Evolutionary conservation across 2,329 filamentous ascomycete species (phyloP).

Genomic region (Talaromyces rugulosus): DNA sequence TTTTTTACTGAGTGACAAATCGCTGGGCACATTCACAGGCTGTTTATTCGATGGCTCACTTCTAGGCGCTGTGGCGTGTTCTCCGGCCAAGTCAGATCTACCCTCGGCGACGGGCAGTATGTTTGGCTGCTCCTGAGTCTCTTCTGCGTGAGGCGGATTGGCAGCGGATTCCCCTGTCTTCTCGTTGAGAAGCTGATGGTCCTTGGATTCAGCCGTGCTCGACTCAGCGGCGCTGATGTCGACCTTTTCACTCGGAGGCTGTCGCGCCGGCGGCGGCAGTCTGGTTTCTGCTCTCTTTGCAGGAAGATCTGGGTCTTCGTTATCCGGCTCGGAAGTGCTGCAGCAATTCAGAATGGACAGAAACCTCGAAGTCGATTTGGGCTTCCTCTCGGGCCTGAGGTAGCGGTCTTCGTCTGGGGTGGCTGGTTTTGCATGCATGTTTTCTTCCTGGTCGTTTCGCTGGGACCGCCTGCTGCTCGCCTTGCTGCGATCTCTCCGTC

Average conservation of each 20-base stretch:
- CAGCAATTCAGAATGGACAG: slow-evolving; percentile 49
- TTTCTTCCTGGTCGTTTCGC: slow-evolving; percentile 30
- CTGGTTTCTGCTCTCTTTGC: slow-evolving; percentile 44
- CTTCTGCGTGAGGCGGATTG: slow-evolving; percentile 21
- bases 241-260: slow-evolving; percentile 35
- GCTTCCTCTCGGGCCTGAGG: slow-evolving; percentile 37
- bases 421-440: slow-evolving; percentile 27
- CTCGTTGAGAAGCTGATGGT: slow-evolving; percentile 33
- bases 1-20: not conserved
- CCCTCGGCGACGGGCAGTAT: slow-evolving; percentile 24
- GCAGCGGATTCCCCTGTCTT: slow-evolving; percentile 31
- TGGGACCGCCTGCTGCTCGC: slow-evolving; percentile 52
- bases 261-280: slow-evolving; percentile 30
- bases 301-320: slow-evolving; percentile 40
- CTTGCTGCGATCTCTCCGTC: slow-evolving; percentile 63
- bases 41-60: slow-evolving; percentile 11
- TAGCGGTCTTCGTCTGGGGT: slow-evolving; percentile 28
- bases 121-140: slow-evolving; percentile 18
- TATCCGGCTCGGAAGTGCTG: slow-evolving; percentile 42
- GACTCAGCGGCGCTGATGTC: slow-evolving; percentile 35
- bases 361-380: slow-evolving; percentile 35
- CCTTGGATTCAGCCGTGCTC: slow-evolving; percentile 37
- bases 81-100: not conserved
- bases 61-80: slow-evolving; percentile 25
- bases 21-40: not conserved